Base-by-base conservation (phyloP, 2,329 filamentous ascomycete genomes). In the Ampelomyces quisqualis region DNA sequence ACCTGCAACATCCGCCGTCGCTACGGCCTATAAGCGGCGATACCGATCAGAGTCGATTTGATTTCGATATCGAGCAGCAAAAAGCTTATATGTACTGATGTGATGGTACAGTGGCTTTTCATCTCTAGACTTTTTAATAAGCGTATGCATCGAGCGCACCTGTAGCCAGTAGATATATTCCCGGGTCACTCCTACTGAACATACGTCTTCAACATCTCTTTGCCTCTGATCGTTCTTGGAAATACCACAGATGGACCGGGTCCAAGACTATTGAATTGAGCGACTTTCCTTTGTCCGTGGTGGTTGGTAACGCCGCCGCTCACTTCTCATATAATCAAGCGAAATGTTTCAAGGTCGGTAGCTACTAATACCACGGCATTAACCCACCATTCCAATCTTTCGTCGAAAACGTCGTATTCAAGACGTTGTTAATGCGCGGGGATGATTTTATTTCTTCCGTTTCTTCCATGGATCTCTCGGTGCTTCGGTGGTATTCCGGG, bases 1-100 rank as follows among this genome's bases (percentile, higher is more conserved):
- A 51, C 17, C 15, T 31, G 29, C 29, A 31, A 41, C 45, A 40
- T 24, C 45, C 51, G 28, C 43, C 40, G 5, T 54, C 54, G 20
- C 43, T 57, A 37, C 55, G 62, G 36, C 62, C 64, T 31, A 65
- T 65, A 62, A 64, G 60, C 42, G 60, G 58, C 24, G 51, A 49
- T 17, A 67, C 62, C 13, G 60, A 65, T 38, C 63, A 65, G 41
- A 67, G 58, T 40, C 61, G 60, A 20, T 65, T 47, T 28, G 64
- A 67, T 19, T 28, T 57, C 24, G 62, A 64, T 35, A 53, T 66
- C 31, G 64, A 67, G 46, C 62, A 65, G 29, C 64, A 67, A 53
- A 65, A 66, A 49, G 35, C 47, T 23, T 66, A 59, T 47, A 66
- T 63, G 62, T 65, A 60, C 43, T 67, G 53, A 60, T 28, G 26